phyloP scores from a whole-genome alignment of 257 asterid species.

The Salvia rosmarinus region DNA sequence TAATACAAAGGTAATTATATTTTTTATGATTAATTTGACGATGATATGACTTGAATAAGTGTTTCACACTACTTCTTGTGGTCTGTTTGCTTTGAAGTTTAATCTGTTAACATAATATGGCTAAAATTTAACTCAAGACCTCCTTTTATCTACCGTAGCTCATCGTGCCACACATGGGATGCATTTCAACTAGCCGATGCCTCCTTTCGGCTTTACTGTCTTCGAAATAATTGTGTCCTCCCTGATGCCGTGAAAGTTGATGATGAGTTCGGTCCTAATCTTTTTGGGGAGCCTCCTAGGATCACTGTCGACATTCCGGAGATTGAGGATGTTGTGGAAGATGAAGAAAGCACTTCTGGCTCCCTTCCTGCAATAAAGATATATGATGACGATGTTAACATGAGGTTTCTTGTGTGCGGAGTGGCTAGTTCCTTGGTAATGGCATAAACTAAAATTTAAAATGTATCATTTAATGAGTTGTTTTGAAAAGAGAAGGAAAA shows the following conservation, averaged over 20 bases:
- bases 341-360: constrained; percentile 78
- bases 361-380: constrained; percentile 83
- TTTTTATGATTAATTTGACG: constrained; percentile 3
- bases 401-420: constrained; percentile 92
- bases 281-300: constrained; percentile 85
- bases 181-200: constrained; percentile 95
- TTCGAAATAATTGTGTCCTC: constrained; percentile 50
- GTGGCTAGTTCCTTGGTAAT: constrained; percentile 69
- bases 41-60: constrained; percentile 12
- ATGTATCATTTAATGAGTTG: neutral
- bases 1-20: constrained; percentile 69
- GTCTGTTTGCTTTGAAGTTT: neutral
- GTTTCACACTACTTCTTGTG: neutral
- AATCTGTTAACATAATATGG: neutral
- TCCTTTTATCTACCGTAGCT: constrained; percentile 53
- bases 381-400: constrained; percentile 79
- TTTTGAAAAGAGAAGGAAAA: neutral
- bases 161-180: constrained; percentile 91
- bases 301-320: constrained; percentile 67
- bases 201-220: constrained; percentile 83
- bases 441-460: constrained; percentile 13
- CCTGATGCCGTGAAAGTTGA: constrained; percentile 45
- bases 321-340: constrained; percentile 65
- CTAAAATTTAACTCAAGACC: constrained; percentile 6
- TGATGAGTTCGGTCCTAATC: constrained; percentile 62